Conservation (phyloP, 164 flowering plant genomes). For the Nymphaea thermarum region DNA sequence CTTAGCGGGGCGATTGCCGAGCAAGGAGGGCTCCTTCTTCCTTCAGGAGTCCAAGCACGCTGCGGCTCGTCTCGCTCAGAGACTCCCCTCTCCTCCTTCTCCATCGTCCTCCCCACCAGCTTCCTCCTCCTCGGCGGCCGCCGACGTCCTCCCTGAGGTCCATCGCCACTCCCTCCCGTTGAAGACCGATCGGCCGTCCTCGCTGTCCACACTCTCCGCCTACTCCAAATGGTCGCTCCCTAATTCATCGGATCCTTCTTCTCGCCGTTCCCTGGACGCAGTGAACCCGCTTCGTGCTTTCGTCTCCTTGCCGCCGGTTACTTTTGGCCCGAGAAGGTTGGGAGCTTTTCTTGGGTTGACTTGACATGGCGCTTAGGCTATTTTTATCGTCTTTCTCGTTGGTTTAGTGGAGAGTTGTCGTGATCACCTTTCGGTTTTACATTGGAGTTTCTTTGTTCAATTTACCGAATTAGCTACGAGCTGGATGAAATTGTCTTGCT, state of each 20-base stretch:
- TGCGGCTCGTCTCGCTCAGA: constrained; percentile 36
- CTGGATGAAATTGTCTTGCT: too few relatives aligned
- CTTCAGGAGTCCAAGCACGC: constrained; percentile 78
- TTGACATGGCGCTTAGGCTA: too few relatives aligned
- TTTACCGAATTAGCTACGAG: too few relatives aligned
- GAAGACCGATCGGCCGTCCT: constrained; percentile 18
- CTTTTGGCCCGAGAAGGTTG: constrained; percentile 66
- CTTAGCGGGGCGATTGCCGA: constrained; percentile 72
- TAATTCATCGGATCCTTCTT: constrained; percentile 8
- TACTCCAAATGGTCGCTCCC: constrained; percentile 50
- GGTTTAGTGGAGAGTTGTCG: too few relatives aligned
- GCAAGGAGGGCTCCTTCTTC: constrained; percentile 68
- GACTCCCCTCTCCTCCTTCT: constrained; percentile 16
- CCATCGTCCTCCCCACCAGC: constrained; percentile 1
- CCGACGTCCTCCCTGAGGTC: constrained; percentile 85
- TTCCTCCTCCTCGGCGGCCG: background rate
- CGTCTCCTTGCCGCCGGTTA: constrained; percentile 73
- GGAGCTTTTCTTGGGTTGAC: background rate
- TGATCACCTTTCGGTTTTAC: too few relatives aligned
- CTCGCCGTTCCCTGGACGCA: constrained; percentile 33
- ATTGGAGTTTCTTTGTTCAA: too few relatives aligned
- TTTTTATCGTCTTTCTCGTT: too few relatives aligned
- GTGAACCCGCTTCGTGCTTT: constrained; percentile 64
- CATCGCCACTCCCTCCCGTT: constrained; percentile 68
- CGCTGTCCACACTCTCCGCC: constrained; percentile 24